phyloP scores from a whole-genome alignment of 768 basidiomycete genomes.

The Ramaria sp. region DNA sequence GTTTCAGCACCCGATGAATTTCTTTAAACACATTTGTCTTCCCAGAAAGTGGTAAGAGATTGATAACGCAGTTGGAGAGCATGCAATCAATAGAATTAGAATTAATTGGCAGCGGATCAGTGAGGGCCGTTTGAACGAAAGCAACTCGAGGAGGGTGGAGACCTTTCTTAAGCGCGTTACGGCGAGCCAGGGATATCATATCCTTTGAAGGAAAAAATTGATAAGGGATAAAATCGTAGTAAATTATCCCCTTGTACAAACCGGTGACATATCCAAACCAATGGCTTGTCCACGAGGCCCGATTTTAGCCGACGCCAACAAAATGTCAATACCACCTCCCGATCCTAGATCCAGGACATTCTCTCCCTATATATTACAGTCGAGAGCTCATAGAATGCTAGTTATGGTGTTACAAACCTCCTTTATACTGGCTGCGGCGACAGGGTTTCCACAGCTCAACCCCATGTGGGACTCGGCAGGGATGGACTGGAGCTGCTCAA shows the following conservation, averaged over 20 bases:
- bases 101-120: conserved; percentile 37
- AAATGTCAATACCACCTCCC: conserved; percentile 45
- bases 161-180: conserved; percentile 29
- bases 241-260: conserved; percentile 18
- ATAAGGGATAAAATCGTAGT: not conserved
- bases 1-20: conserved; percentile 37
- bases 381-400: too few relatives aligned
- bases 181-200: conserved; percentile 38
- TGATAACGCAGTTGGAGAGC: conserved; percentile 47
- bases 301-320: conserved; percentile 39
- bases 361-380: too few relatives aligned
- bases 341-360: conserved; percentile 45
- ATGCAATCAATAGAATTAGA: conserved; percentile 42
- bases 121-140: conserved; percentile 34
- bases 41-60: conserved; percentile 31
- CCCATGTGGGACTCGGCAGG: conserved; percentile 38
- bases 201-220: too few relatives aligned
- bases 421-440: conserved; percentile 36
- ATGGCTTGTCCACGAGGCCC: conserved; percentile 39
- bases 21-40: conserved; percentile 37
- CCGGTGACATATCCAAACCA: conserved; percentile 43
- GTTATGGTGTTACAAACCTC: too few relatives aligned
- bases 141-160: conserved; percentile 39
- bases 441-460: conserved; percentile 44
- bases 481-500: conserved; percentile 30